Percentiles rank a stretch among this genome's conserved stretches.
phyloP scores from a whole-genome alignment of 257 asterid species.

The Penstemon barbatus region DNA sequence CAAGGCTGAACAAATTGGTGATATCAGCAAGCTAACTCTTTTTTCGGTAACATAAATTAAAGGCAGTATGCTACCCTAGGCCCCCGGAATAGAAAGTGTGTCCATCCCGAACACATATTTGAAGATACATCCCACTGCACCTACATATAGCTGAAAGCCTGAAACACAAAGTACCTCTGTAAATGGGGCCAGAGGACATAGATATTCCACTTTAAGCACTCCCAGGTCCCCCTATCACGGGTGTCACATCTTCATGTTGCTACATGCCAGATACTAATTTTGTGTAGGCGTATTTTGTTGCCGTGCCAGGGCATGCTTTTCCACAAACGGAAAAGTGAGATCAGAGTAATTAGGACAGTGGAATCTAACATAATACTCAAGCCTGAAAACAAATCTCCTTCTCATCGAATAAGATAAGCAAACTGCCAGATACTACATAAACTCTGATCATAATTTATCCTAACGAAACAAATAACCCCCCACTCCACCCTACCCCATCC shows the following conservation, averaged over 20 bases:
- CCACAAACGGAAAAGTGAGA: constrained; percentile 17
- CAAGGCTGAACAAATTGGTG: neutral
- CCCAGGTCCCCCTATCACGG: neutral
- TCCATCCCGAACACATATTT: neutral
- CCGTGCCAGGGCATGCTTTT: constrained; percentile 6
- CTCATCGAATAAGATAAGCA: neutral
- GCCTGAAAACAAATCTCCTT: neutral
- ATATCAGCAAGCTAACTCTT: neutral
- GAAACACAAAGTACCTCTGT: neutral
- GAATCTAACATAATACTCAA: constrained; percentile 12
- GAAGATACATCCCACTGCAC: constrained; percentile 8
- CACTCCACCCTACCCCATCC: neutral
- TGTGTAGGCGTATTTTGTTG: neutral
- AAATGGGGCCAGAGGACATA: neutral
- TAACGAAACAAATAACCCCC: neutral
- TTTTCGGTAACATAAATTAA: neutral
- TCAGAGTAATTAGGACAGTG: neutral
- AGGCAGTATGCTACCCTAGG: neutral
- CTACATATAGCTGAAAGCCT: neutral
- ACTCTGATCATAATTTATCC: neutral
- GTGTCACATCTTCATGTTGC: neutral
- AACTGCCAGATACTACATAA: constrained; percentile 17
- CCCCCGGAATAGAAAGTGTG: neutral
- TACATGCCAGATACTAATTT: neutral
- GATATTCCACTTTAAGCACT: neutral